A percentile compares a stretch with the other conserved stretches of the same genome.
Evolutionary conservation across 495 filamentous ascomycete species (phyloP).

Genomic region (Tuber magnatum): DNA sequence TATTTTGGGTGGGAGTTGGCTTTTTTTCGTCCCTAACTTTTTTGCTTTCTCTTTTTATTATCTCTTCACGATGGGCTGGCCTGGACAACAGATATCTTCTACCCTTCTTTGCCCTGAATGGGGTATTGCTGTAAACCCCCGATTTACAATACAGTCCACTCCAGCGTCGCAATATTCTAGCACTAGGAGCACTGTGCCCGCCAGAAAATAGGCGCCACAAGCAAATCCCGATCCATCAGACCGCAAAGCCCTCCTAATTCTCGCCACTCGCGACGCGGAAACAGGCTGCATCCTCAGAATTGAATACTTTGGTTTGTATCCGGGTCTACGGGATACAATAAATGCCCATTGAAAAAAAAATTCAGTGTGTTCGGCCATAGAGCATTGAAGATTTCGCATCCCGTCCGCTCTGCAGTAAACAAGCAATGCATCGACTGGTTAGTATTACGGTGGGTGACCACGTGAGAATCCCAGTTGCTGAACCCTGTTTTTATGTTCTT

Average conservation of each 20-base stretch:
- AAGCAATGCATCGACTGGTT: background rate
- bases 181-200: background rate
- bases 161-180: background rate
- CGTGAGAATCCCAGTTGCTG: background rate
- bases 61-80: conserved; percentile 11
- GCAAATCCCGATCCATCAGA: background rate
- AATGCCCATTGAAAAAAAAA: background rate
- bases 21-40: conserved; percentile 42
- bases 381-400: background rate
- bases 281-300: background rate
- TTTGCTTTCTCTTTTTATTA: conserved; percentile 38
- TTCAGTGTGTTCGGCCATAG: background rate
- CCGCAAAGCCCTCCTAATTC: background rate
- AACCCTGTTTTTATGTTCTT: background rate
- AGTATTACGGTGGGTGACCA: background rate
- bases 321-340: background rate
- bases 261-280: background rate
- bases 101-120: background rate
- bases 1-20: conserved; percentile 36
- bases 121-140: background rate
- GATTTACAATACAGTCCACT: background rate
- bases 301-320: background rate
- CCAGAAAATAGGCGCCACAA: background rate
- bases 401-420: background rate
- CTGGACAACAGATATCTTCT: background rate